Conservation (phyloP, 2,329 filamentous ascomycete species). For the Penicillium brasilianum region DNA sequence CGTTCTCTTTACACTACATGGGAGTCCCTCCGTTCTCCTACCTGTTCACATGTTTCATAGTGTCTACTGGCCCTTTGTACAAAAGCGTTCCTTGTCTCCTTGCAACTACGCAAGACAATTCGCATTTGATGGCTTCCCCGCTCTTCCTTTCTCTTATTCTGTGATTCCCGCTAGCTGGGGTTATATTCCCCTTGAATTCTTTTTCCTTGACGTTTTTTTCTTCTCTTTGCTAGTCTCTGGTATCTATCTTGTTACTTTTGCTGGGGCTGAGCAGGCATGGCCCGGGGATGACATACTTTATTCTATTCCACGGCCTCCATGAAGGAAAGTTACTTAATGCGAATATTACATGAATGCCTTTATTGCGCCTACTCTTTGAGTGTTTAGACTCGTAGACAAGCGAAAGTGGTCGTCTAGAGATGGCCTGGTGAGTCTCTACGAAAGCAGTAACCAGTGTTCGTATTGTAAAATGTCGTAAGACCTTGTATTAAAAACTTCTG, state of each 20-base stretch:
- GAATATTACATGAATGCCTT: constrained; percentile 18
- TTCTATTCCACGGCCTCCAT: constrained; percentile 34
- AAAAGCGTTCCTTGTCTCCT: constrained; percentile 37
- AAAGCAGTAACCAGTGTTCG: too few relatives aligned
- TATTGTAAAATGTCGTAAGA: too few relatives aligned
- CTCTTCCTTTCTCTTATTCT: constrained; percentile 9
- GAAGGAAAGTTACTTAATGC: constrained; percentile 31
- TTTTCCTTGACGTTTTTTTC: constrained; percentile 10
- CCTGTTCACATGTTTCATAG: constrained; percentile 25
- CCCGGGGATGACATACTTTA: constrained; percentile 32
- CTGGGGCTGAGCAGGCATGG: constrained; percentile 12
- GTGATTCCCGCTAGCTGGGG: constrained; percentile 20
- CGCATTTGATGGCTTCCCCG: constrained; percentile 19
- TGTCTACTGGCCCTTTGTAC: constrained; percentile 34
- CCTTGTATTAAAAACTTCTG: too few relatives aligned
- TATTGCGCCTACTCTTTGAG: background rate
- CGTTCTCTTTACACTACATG: constrained; percentile 17
- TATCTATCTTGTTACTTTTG: constrained; percentile 6
- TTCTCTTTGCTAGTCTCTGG: background rate
- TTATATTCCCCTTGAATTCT: constrained; percentile 20
- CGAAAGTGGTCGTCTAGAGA: background rate
- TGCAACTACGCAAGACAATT: constrained; percentile 22
- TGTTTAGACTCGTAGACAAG: background rate
- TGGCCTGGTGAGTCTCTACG: background rate
- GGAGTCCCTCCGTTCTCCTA: constrained; percentile 17